Conservation (phyloP, 148 eudicot genomes). For the Amaranthus cruentus region DNA sequence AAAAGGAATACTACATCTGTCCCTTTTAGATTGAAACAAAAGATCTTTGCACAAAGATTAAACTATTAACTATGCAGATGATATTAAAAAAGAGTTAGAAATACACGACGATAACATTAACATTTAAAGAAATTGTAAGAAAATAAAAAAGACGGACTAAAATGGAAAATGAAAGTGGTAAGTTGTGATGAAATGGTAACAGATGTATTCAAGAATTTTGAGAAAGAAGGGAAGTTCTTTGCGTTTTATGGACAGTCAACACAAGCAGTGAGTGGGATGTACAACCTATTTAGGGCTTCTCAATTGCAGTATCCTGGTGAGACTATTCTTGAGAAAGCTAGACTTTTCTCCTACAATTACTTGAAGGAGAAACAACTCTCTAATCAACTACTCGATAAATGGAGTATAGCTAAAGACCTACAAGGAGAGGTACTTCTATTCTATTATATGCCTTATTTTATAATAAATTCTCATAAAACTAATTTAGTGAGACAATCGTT, state of each 20-base stretch:
- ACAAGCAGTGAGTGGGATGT: conserved; percentile 80
- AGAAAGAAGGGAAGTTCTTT: conserved; percentile 61
- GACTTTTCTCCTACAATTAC: conserved; percentile 38
- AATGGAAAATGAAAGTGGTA: no score
- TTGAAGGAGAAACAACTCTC: conserved; percentile 48
- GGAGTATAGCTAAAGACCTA: conserved; percentile 60
- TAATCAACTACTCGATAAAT: conserved; percentile 55
- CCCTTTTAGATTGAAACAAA: no score
- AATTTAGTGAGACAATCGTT: no score
- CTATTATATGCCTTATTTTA: no score
- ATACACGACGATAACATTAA: no score
- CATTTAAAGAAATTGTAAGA: no score
- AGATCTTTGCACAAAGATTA: no score
- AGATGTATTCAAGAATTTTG: conserved; percentile 70
- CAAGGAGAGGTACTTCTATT: conserved; percentile 54
- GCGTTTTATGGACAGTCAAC: conserved; percentile 70
- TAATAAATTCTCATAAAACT: no score
- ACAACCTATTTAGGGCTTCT: conserved; percentile 60
- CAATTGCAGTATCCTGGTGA: conserved; percentile 62
- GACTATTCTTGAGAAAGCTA: conserved; percentile 52
- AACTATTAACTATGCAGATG: no score
- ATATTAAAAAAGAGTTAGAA: no score
- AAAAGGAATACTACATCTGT: no score
- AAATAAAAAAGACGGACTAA: no score
- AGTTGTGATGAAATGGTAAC: neutral